phyloP scores from a whole-genome alignment of 83 land plant species.

The Isoetes engelmannii region DNA sequence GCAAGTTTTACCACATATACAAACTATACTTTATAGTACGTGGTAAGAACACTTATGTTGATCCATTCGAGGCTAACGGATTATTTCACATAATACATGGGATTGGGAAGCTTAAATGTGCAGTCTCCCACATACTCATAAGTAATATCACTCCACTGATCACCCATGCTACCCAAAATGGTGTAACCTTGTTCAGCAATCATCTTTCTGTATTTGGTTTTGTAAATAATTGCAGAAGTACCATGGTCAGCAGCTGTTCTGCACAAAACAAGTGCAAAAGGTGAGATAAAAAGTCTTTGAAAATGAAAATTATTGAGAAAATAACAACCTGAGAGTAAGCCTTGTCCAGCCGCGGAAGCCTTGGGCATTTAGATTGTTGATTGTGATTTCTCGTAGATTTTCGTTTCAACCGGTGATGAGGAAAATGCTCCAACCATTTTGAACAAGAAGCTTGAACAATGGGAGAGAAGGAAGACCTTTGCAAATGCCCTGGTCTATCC shows the following conservation, averaged over 20 bases:
- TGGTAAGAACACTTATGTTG: too few relatives aligned
- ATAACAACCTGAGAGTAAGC: background rate
- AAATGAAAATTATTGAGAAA: background rate
- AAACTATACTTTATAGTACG: too few relatives aligned
- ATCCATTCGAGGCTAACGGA: too few relatives aligned
- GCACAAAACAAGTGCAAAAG: background rate
- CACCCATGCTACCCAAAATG: too few relatives aligned
- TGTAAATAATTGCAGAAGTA: background rate
- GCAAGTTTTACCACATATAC: too few relatives aligned
- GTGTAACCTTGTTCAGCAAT: background rate
- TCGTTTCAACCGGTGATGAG: background rate
- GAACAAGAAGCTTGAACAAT: background rate
- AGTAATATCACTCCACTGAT: too few relatives aligned
- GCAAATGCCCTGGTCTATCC: background rate
- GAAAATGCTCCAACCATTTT: background rate
- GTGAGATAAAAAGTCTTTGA: background rate
- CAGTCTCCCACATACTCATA: background rate
- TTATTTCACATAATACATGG: slow-evolving; percentile 1
- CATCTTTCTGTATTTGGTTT: background rate
- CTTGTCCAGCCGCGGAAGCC: background rate
- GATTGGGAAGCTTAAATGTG: background rate
- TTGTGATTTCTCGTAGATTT: background rate
- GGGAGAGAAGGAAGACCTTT: background rate
- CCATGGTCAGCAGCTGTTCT: background rate
- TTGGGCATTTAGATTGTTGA: background rate